Evolutionary conservation across 2,329 filamentous ascomycete species (phyloP), one percentile per base, ranked within the genome.

Genomic region (Fusarium aywerte): DNA sequence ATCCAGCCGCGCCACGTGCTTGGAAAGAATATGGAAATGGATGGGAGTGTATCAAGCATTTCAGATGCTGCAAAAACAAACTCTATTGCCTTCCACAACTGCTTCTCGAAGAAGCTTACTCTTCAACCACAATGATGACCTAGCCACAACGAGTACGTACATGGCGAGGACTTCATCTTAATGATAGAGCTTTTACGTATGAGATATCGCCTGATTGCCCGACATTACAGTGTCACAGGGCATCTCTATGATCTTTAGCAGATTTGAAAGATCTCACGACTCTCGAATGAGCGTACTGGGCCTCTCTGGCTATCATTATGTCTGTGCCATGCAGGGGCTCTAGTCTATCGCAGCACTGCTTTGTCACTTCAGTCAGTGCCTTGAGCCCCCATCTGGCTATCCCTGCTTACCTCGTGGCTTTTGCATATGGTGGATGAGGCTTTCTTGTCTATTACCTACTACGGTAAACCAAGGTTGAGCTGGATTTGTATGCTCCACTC

Each of bases 1-100:
- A 33, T 33, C 31, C 45, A 58, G 68, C 66, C 67, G 56, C 64
- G 62, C 69, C 69, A 72, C 69, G 69, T 72, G 69, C 69, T 18
- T 21, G 38, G n/a, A 27, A 18, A 45, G 44, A 4, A 21, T 21
- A 64, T 36, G 39, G 50, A 51, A 44, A 23, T 29, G 50, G 49
- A 8, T 38, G 61, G 59, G 65, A 38, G 69, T 68, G 68, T 36
- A 45, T 62, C 38, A 50, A 63, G 31, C 59, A 52, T 44, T 42
- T 35, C 38, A 50, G 65, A 55, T 53, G 49, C 43, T 48, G 55
- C 43, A 54, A 23, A 31, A 43, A 35, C 13, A 42, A 68, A 68
- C 64, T 68, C 54, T 55, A 58, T 55, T 27, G 16, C 56, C 25
- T 57, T 65, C 60, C 49, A 23, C 12, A 20, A 29, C n/a, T 40